Conservation (phyloP, 2,329 filamentous ascomycete genomes). For the Fusarium gaditjirri region DNA sequence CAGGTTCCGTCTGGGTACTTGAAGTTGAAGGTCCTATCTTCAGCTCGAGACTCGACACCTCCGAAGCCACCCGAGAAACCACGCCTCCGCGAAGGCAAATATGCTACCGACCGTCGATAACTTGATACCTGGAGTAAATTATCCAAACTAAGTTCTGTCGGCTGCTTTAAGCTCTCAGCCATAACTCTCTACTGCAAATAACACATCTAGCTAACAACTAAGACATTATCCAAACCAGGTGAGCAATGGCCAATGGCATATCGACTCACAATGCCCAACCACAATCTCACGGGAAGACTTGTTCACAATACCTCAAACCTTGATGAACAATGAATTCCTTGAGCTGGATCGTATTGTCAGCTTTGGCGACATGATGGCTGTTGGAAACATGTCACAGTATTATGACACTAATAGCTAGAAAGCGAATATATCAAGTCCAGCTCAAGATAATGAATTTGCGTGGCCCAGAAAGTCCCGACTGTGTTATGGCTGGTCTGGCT, state of each 20-base stretch:
- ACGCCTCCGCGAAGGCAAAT: accelerated
- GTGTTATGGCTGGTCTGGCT: no score
- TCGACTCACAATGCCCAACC: neutral
- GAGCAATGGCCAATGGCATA: neutral
- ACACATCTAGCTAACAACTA: no score
- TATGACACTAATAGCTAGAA: neutral
- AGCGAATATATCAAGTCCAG: no score
- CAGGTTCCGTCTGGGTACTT: neutral
- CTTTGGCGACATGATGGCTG: neutral
- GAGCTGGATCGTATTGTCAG: neutral
- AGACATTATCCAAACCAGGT: neutral
- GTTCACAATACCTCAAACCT: neutral
- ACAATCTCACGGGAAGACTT: neutral
- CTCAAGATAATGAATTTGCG: no score
- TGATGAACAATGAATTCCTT: neutral
- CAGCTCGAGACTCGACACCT: neutral
- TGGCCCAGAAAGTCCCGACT: no score
- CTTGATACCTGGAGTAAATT: neutral
- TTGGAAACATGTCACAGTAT: neutral
- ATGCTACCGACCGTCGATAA: no score
- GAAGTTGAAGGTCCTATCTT: neutral
- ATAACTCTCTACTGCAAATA: no score
- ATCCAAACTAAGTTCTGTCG: no score
- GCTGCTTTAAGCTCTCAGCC: no score
- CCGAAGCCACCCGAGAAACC: neutral